phyloP scores from a whole-genome alignment of 768 basidiomycete species.

The Leccinellum luteum region DNA sequence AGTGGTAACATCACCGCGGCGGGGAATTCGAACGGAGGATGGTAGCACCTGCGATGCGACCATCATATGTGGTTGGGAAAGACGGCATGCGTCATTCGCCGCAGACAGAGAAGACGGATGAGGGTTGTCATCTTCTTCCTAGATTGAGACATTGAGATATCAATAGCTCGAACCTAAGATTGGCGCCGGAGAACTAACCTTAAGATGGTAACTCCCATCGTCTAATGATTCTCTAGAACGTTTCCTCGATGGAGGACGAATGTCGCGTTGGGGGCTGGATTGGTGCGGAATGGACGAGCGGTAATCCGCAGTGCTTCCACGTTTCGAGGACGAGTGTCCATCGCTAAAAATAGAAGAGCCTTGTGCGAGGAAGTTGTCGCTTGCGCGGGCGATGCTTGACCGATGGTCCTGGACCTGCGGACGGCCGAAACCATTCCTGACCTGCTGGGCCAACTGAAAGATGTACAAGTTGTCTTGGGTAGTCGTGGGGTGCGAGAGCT shows the following conservation, averaged over 20 bases:
- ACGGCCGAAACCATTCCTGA: conserved; percentile 17
- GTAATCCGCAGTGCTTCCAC: conserved; percentile 17
- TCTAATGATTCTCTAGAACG: conserved; percentile 33
- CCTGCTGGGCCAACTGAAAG: conserved; percentile 23
- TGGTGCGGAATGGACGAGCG: conserved; percentile 13
- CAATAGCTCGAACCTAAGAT: conserved; percentile 27
- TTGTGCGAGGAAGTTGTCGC: conserved; percentile 33
- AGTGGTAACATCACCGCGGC: conserved; percentile 4
- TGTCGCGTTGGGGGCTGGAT: conserved; percentile 14
- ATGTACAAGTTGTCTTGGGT: conserved; percentile 22
- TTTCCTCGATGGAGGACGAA: conserved; percentile 30
- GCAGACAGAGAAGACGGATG: conserved; percentile 18
- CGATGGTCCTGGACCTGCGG: conserved; percentile 31
- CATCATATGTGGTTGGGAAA: conserved; percentile 23
- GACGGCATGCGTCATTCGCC: conserved; percentile 22
- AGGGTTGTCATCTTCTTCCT: conserved; percentile 27
- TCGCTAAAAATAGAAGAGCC: conserved; percentile 31
- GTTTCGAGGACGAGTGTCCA: conserved; percentile 18
- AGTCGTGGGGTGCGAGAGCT: conserved; percentile 3
- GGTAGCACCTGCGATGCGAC: conserved; percentile 22
- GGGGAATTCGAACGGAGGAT: conserved; percentile 17
- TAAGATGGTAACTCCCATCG: conserved; percentile 26
- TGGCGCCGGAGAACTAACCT: conserved; percentile 31
- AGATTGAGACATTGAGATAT: conserved; percentile 24
- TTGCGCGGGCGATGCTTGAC: conserved; percentile 31